phyloP scores from a whole-genome alignment of 495 filamentous ascomycete genomes.

The Xylaria flabelliformis region DNA sequence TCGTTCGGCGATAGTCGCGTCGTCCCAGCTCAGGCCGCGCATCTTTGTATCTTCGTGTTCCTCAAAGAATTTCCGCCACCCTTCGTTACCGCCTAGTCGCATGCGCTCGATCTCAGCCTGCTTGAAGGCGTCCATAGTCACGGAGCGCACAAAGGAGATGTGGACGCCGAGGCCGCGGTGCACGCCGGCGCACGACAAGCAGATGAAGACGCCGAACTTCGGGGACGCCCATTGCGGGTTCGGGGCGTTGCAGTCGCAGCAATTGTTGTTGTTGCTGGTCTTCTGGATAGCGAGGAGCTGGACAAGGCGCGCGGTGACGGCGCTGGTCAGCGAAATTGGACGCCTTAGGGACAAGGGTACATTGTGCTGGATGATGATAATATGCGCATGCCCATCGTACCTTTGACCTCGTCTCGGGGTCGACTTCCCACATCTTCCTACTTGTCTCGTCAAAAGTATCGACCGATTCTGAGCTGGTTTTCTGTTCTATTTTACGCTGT shows the following conservation, averaged over 20 bases:
- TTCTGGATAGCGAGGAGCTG: slow-evolving; percentile 91
- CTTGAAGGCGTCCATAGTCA: slow-evolving; percentile 99
- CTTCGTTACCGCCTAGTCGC: slow-evolving; percentile 82
- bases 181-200: slow-evolving; percentile 91
- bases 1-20: slow-evolving; percentile 78
- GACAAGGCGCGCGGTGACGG: slow-evolving; percentile 11
- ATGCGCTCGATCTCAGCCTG: slow-evolving; percentile 83
- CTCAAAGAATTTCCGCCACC: slow-evolving; percentile 87
- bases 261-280: slow-evolving; percentile 80
- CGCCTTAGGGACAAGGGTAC: slow-evolving; percentile 6
- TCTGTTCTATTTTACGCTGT: slow-evolving; percentile 1
- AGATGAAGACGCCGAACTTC: slow-evolving; percentile 89
- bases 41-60: slow-evolving; percentile 68
- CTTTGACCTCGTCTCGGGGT: slow-evolving; percentile 93
- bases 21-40: slow-evolving; percentile 70
- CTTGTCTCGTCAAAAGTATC: background rate
- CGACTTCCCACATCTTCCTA: slow-evolving; percentile 89
- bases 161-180: slow-evolving; percentile 96
- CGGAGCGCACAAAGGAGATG: slow-evolving; percentile 94
- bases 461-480: background rate
- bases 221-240: slow-evolving; percentile 90
- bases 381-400: slow-evolving; percentile 50
- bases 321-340: slow-evolving; percentile 25
- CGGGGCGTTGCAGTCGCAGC: slow-evolving; percentile 92
- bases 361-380: background rate